Conservation (phyloP, 371 early-diverging fungal species). For the Haplosporangium sp. region DNA sequence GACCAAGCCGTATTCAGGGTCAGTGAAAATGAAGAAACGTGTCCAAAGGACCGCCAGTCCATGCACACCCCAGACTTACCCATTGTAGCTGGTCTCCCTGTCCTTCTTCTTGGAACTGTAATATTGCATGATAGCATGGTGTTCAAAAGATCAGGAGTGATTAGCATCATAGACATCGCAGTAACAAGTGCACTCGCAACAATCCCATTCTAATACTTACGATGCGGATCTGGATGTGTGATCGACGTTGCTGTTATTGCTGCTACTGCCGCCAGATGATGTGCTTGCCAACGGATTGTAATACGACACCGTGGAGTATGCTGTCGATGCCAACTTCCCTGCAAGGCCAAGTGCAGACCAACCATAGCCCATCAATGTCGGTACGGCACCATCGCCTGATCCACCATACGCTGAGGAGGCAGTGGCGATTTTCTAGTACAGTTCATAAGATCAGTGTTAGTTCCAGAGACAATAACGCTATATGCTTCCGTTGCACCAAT, state of each 20-base stretch:
- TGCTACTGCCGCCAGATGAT: neutral
- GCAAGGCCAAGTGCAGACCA: slow-evolving; percentile 47
- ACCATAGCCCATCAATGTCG: slow-evolving; percentile 31
- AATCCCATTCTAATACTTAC: slow-evolving; percentile 11
- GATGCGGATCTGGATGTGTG: slow-evolving; percentile 4
- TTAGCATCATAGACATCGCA: neutral
- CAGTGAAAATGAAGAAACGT: neutral
- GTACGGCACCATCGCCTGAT: slow-evolving; percentile 24
- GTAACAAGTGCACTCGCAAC: neutral
- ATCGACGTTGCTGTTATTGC: neutral
- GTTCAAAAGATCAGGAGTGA: neutral
- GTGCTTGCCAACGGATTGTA: slow-evolving; percentile 35
- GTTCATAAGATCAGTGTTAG: neutral
- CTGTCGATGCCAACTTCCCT: slow-evolving; percentile 41
- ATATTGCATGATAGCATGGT: no score
- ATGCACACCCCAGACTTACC: slow-evolving; percentile 7
- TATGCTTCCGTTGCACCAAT: neutral
- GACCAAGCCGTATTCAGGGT: neutral
- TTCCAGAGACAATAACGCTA: neutral
- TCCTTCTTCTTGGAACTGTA: slow-evolving; percentile 44
- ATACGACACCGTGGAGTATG: slow-evolving; percentile 38
- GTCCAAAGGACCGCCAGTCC: neutral
- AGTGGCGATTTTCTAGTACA: slow-evolving; percentile 18
- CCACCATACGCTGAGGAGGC: slow-evolving; percentile 40
- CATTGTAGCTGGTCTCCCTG: slow-evolving; percentile 41